Conservation (phyloP, 2,329 filamentous ascomycete genomes). For the Botrytis medusae region DNA sequence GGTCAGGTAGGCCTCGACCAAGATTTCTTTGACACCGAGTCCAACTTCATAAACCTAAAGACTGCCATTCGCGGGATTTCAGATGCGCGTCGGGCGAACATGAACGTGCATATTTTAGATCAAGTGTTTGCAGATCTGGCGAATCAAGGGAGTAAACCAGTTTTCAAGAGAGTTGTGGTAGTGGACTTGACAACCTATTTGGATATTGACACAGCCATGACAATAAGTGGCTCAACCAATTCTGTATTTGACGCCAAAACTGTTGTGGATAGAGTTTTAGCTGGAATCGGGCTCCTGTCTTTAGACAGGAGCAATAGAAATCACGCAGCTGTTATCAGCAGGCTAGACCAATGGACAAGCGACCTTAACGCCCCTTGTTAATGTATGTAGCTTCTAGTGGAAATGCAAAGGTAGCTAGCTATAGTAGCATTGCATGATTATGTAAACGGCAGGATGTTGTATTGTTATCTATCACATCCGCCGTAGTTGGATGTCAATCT, state of each 20-base stretch:
- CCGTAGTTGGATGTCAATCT: no score
- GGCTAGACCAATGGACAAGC: not conserved
- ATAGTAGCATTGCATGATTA: no score
- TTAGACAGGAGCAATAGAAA: not conserved
- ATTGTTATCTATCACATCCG: no score
- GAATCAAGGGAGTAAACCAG: not conserved
- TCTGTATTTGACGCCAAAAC: not conserved
- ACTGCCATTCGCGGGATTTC: not conserved
- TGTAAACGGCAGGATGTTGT: no score
- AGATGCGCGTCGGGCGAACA: not conserved
- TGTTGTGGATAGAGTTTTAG: not conserved
- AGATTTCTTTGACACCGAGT: not conserved
- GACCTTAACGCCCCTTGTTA: not conserved
- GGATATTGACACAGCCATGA: not conserved
- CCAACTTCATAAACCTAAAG: not conserved
- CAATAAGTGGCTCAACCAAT: not conserved
- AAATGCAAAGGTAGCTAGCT: no score
- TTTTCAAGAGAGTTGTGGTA: not conserved
- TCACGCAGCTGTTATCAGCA: not conserved
- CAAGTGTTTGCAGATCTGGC: fast-evolving
- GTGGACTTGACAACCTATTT: not conserved
- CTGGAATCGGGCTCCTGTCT: not conserved
- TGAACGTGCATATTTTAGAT: fast-evolving
- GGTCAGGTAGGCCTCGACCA: not conserved
- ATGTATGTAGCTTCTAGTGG: no score